Evolutionary conservation across 2,329 filamentous ascomycete species (phyloP), one percentile per base, ranked within the genome.

Genomic region (Cladosporium austrohemisphaericum): DNA sequence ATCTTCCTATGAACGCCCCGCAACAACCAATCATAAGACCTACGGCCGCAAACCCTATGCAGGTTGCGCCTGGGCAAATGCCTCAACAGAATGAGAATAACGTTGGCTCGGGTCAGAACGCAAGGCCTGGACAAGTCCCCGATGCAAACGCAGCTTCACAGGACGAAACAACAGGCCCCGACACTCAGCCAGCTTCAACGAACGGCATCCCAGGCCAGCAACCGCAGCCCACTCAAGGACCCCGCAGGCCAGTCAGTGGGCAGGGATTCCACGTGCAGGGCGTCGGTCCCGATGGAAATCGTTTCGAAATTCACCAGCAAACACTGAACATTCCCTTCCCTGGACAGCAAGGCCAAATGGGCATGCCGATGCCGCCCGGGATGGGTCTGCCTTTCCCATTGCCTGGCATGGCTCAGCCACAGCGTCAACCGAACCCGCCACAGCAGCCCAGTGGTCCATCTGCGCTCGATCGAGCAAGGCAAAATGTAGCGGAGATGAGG

Each of bases 401-500:
- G 31, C 47, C 47, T 8, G 47, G 47, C 22, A 50, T 50, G 47
- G 31, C 47, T 9, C 36, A 38, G 26, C 47, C 36, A 23, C 46
- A 33, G 14, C 37, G 37, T 35, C 29, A 19, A 20, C 31, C 11
- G 13, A 43, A 41, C 16, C 37, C n/a, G 20, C 33, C 23, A 23
- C 38, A 41, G 14, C 37, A 29, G 31, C 23, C 44, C 11, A 38
- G 31, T 7, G 56, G 53, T 9, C 55, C 55, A 2, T 60, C 60
- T 19, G 60, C 62, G 11, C 50, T 65, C 9, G 62, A 65, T 36
- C 55, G 57, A 43, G 63, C 62, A 10, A 56, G 62, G 10, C 56
- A 63, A 8, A 63, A 63, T 33, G 52, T 65, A 18, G 52, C 55
- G 4, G 60, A 65, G 44, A 64, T 65, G 60, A 55, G 55, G 6